Evolutionary conservation across 768 basidiomycete genomes (phyloP).

Genomic region (Trametes sanguinea): DNA sequence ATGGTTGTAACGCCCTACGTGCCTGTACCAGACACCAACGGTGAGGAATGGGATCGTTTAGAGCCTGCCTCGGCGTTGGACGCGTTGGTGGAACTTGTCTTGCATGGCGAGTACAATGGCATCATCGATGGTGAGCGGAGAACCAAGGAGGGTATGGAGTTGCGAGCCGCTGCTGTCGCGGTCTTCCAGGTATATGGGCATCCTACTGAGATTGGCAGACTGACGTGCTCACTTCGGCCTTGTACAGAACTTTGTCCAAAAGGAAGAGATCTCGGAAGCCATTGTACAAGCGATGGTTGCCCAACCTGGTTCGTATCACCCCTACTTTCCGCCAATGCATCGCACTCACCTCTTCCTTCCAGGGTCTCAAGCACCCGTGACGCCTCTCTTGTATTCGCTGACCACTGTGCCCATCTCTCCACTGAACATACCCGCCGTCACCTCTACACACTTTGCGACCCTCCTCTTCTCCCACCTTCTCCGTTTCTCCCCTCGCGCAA

Average conservation of each 20-base stretch:
- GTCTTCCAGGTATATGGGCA: conserved; percentile 76
- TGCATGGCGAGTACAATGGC: conserved; percentile 90
- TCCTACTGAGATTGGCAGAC: neutral
- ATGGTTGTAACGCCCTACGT: conserved; percentile 72
- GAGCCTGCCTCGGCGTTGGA: conserved; percentile 81
- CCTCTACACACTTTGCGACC: conserved; percentile 71
- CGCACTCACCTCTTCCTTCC: conserved; percentile 26
- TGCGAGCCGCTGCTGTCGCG: conserved; percentile 73
- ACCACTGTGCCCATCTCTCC: conserved; percentile 61
- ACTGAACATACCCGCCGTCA: conserved; percentile 56
- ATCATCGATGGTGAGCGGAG: conserved; percentile 54
- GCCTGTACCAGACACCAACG: conserved; percentile 78
- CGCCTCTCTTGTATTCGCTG: conserved; percentile 72
- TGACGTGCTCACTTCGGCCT: neutral
- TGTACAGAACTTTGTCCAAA: conserved; percentile 70
- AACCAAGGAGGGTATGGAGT: conserved; percentile 65
- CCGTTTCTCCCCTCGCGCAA: conserved; percentile 63
- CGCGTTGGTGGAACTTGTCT: conserved; percentile 74
- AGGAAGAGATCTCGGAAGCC: conserved; percentile 67
- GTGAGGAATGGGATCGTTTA: conserved; percentile 91
- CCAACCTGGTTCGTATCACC: conserved; percentile 46
- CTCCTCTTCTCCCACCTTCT: conserved; percentile 82
- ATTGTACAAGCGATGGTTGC: conserved; percentile 76
- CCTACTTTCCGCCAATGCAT: neutral
- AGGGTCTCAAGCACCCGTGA: conserved; percentile 47